Conservation (phyloP, 1,284 basidiomycete species). For the Apiotrichum montevideense region DNA sequence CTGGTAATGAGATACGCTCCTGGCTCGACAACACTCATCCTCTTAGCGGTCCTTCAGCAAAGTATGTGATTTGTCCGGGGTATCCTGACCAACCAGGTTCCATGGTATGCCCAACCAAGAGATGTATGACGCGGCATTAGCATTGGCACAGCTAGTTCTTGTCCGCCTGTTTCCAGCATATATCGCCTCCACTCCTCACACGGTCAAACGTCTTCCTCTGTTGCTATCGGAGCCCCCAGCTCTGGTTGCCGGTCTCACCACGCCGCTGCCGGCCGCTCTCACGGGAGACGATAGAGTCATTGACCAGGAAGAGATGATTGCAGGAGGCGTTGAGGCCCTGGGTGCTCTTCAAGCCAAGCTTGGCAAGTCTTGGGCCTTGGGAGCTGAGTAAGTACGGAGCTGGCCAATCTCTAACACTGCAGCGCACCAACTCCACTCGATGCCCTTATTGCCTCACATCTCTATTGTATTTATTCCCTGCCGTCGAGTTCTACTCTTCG, state of each 20-base stretch:
- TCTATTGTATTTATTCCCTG: conserved; percentile 33
- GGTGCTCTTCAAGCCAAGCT: conserved; percentile 22
- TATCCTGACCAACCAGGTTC: background rate
- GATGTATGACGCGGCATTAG: conserved; percentile 36
- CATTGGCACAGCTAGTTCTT: conserved; percentile 32
- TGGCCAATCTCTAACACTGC: background rate
- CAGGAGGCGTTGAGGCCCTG: conserved; percentile 26
- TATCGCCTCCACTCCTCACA: conserved; percentile 15
- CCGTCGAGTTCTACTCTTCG: conserved; percentile 20
- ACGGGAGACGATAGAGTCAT: conserved; percentile 33
- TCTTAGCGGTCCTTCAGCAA: conserved; percentile 22
- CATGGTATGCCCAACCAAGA: conserved; percentile 32
- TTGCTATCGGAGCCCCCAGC: conserved; percentile 29
- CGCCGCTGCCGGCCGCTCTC: conserved; percentile 36
- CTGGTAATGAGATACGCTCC: conserved; percentile 27
- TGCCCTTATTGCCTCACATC: conserved; percentile 41
- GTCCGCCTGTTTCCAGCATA: conserved; percentile 30
- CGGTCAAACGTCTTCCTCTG: conserved; percentile 6
- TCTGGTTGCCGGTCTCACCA: conserved; percentile 34
- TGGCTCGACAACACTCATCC: conserved; percentile 37
- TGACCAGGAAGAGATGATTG: conserved; percentile 17
- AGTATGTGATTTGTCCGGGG: conserved; percentile 11
- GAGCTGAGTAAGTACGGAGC: conserved; percentile 25
- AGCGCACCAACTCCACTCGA: conserved; percentile 42
- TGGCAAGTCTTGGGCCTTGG: conserved; percentile 26